A percentile compares a stretch with the other conserved stretches of the same genome.
Evolutionary conservation across 352 stramenopile genomes (phyloP).

Genomic region (Phytophthora pisi): DNA sequence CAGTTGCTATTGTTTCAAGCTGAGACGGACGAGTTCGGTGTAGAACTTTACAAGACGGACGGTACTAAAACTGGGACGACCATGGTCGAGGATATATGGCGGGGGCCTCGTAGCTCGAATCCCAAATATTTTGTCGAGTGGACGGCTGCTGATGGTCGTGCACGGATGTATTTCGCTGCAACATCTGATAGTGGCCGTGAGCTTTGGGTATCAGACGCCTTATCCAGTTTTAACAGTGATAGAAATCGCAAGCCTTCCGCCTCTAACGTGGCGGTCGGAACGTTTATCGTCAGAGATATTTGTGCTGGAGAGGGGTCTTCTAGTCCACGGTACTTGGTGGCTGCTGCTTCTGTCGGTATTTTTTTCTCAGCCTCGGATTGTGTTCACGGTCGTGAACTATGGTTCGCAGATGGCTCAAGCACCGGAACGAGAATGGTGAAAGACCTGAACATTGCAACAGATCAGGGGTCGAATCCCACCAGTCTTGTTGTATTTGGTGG

Average conservation of each 20-base stretch:
- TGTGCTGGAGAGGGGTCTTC: background rate
- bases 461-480: background rate
- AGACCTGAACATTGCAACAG: background rate
- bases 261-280: background rate
- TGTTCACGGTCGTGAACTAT: background rate
- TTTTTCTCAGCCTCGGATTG: background rate
- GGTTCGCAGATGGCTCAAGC: background rate
- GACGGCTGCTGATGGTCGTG: background rate
- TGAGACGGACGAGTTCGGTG: background rate
- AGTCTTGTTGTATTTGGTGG: background rate
- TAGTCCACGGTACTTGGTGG: background rate
- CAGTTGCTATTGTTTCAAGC: background rate
- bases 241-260: background rate
- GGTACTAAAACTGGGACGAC: background rate
- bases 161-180: background rate
- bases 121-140: background rate
- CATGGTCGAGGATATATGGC: background rate
- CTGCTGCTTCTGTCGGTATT: background rate
- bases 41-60: background rate
- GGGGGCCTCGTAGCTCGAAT: background rate
- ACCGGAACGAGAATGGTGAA: background rate
- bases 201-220: background rate
- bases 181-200: background rate
- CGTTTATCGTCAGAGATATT: conserved; percentile 1
- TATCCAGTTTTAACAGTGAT: background rate